phyloP scores from a whole-genome alignment of 2,329 filamentous ascomycete species.

The Sclerotinia minor region DNA sequence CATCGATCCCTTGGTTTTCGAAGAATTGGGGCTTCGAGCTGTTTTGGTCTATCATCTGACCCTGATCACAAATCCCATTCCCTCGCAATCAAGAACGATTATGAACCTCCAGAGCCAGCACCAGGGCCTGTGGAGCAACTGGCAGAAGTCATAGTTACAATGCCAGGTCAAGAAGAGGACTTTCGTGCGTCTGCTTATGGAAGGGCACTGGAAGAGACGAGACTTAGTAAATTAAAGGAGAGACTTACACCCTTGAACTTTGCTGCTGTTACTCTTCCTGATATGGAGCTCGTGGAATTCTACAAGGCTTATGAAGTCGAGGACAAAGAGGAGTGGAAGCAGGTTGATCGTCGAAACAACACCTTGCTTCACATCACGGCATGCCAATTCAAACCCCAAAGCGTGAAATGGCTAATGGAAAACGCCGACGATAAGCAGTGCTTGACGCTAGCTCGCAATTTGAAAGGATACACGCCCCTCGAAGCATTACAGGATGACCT shows the following conservation, averaged over 20 bases:
- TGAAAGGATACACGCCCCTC: conserved; percentile 42
- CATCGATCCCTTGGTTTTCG: conserved; percentile 41
- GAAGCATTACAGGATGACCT: conserved; percentile 41
- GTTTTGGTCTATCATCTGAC: conserved; percentile 39
- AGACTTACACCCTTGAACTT: conserved; percentile 14
- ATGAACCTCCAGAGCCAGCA: conserved; percentile 27
- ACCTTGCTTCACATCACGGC: conserved; percentile 33
- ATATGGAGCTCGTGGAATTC: conserved; percentile 30
- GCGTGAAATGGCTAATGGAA: conserved; percentile 39
- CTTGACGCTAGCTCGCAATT: conserved; percentile 36
- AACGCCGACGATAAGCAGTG: conserved; percentile 28
- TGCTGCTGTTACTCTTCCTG: conserved; percentile 26
- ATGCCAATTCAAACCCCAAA: conserved; percentile 25
- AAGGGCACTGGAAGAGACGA: conserved; percentile 27
- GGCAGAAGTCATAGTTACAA: conserved; percentile 24
- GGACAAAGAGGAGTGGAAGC: conserved; percentile 23
- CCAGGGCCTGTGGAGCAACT: not conserved
- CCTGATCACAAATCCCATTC: conserved; percentile 35
- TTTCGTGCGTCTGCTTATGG: conserved; percentile 20
- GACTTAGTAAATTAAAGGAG: not conserved
- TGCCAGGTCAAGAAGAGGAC: conserved; percentile 20
- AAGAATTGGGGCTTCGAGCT: conserved; percentile 41
- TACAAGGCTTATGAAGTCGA: conserved; percentile 9
- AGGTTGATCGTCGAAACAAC: conserved; percentile 25
- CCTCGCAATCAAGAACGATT: conserved; percentile 33